Conservation (phyloP, 1,284 basidiomycete genomes). For the Peniophora sp. region DNA sequence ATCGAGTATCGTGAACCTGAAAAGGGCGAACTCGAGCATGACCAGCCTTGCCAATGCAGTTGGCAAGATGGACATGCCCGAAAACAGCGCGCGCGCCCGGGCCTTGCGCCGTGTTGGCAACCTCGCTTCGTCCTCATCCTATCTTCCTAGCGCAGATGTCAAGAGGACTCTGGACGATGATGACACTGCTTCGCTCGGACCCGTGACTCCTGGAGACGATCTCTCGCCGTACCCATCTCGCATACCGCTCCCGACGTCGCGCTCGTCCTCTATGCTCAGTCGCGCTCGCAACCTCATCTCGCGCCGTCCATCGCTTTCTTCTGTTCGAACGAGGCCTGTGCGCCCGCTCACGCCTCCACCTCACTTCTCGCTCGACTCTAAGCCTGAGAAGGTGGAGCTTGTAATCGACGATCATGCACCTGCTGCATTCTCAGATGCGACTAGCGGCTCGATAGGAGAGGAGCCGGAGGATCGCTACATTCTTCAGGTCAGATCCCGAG, state of each 20-base stretch:
- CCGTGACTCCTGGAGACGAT: too few species aligned
- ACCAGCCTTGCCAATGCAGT: not conserved
- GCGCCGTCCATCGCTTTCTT: not conserved
- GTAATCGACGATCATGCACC: too few species aligned
- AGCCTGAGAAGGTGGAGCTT: too few species aligned
- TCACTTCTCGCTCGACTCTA: too few species aligned
- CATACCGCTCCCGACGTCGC: not conserved
- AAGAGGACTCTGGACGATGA: not conserved
- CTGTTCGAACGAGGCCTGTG: not conserved
- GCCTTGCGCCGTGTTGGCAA: slow-evolving; percentile 11
- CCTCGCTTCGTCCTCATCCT: slow-evolving; percentile 4
- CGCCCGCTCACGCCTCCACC: too few species aligned
- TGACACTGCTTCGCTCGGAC: not conserved
- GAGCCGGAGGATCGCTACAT: not conserved
- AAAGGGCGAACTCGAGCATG: not conserved
- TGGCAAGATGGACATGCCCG: not conserved
- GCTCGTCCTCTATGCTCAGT: not conserved
- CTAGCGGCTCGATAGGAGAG: not conserved
- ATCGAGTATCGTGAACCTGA: not conserved
- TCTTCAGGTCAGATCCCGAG: not conserved
- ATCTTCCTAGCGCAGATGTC: not conserved
- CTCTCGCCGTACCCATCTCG: not conserved
- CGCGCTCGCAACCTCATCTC: not conserved
- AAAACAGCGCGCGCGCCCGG: slow-evolving; percentile 1
- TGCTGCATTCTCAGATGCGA: not conserved